Evolutionary conservation across 805 yeast species (phyloP).

Genomic region (Ogataea ramenticola): DNA sequence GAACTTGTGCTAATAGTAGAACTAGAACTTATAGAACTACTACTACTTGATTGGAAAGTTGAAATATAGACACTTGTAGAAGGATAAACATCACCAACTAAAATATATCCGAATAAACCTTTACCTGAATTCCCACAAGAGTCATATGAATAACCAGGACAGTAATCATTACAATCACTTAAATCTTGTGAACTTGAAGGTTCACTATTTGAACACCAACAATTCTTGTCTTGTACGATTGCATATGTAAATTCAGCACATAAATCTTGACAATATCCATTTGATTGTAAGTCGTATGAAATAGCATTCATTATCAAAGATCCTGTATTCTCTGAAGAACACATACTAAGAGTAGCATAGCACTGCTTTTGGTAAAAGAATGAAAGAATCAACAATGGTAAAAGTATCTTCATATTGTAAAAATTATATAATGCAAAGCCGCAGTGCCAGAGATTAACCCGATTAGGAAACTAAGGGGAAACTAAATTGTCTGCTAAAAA

Average conservation of each 20-base stretch:
- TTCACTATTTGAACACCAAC: constrained; percentile 55
- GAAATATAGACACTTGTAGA: background rate
- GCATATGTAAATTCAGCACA: constrained; percentile 35
- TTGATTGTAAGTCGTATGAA: constrained; percentile 19
- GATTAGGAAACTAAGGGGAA: no score
- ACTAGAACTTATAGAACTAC: constrained; percentile 1
- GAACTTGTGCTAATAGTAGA: no score
- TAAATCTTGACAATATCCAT: constrained; percentile 35
- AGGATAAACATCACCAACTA: constrained; percentile 5
- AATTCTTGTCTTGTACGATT: constrained; percentile 33
- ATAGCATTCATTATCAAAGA: background rate
- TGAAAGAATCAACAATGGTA: no score
- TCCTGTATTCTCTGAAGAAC: constrained; percentile 23
- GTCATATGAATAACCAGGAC: constrained; percentile 58
- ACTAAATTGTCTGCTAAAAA: no score
- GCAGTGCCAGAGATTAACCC: no score
- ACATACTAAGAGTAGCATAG: constrained; percentile 1
- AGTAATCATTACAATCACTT: constrained; percentile 34
- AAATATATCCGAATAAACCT: constrained; percentile 19
- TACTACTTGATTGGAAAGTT: background rate
- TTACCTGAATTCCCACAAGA: constrained; percentile 44
- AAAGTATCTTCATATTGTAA: no score
- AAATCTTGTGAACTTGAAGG: constrained; percentile 25
- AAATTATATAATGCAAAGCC: no score
- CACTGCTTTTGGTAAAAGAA: background rate